These are phyloP conservation scores for Antitrichia curtipendula DNA, from an alignment of 225 moss, liverwort and hornwort genomes.

Conservation along the genomic window DNA sequence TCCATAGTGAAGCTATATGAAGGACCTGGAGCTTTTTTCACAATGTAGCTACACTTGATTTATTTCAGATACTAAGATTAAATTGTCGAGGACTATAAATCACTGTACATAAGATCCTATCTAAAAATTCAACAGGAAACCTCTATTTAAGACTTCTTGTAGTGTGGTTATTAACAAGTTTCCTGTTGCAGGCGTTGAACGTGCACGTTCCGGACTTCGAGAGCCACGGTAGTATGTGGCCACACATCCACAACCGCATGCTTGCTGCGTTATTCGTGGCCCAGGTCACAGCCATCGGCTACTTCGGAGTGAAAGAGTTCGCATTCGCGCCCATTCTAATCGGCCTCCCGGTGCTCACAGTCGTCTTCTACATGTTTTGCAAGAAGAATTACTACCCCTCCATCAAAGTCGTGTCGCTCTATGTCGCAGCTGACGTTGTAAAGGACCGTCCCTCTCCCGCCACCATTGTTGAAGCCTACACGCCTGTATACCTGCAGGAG, in stretches of 20 bases:
- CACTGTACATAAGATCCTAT: neutral
- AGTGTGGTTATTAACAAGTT: neutral
- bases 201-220: conserved; percentile 47
- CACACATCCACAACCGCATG: conserved; percentile 47
- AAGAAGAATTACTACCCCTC: conserved; percentile 49
- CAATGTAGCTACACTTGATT: neutral
- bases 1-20: neutral
- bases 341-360: conserved; percentile 27
- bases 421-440: conserved; percentile 24
- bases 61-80: neutral
- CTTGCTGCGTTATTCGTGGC: conserved; percentile 38
- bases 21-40: neutral
- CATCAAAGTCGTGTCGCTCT: conserved; percentile 31
- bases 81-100: neutral
- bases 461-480: conserved; percentile 4
- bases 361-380: conserved; percentile 35
- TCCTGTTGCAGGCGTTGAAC: conserved; percentile 35
- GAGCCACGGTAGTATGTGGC: conserved; percentile 61
- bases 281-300: conserved; percentile 48
- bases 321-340: conserved; percentile 5
- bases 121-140: neutral
- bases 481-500: neutral
- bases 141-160: neutral
- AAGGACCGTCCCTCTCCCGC: conserved; percentile 15
- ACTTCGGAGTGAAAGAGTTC: conserved; percentile 41